Percentiles rank a stretch among this genome's conserved stretches.
phyloP scores from a whole-genome alignment of 2,329 filamentous ascomycete genomes.

The Epichloe uncinata region DNA sequence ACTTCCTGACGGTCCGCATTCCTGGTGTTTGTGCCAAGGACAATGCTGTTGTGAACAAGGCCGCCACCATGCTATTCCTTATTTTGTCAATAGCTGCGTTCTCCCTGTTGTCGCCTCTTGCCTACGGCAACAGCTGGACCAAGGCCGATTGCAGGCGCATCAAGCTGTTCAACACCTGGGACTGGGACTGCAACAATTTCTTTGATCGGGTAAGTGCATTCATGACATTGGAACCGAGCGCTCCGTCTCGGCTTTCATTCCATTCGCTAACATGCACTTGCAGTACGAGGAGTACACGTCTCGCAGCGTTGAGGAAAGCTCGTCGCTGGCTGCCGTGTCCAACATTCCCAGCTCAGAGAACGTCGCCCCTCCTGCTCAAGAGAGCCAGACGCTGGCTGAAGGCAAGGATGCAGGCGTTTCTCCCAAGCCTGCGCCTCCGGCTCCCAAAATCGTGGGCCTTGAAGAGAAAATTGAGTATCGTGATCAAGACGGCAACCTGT shows the following conservation, averaged over 20 bases:
- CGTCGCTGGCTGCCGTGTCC: conserved; percentile 18
- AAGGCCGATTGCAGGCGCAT: conserved; percentile 72
- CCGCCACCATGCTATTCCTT: conserved; percentile 62
- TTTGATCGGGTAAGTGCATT: conserved; percentile 62
- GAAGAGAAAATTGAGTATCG: conserved; percentile 89
- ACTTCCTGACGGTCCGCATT: conserved; percentile 69
- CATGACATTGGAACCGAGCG: not conserved
- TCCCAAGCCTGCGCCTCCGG: conserved; percentile 35
- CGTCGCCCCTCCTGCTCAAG: conserved; percentile 4
- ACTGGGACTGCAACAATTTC: conserved; percentile 97
- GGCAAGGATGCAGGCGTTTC: conserved; percentile 24
- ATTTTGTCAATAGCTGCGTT: conserved; percentile 64
- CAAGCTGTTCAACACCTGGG: conserved; percentile 83
- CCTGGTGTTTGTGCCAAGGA: conserved; percentile 52
- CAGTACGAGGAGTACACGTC: conserved; percentile 8
- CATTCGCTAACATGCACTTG: conserved; percentile 7
- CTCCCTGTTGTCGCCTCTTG: conserved; percentile 71
- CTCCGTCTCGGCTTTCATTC: not conserved
- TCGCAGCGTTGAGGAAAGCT: conserved; percentile 8
- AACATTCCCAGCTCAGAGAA: conserved; percentile 14
- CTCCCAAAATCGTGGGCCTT: conserved; percentile 35
- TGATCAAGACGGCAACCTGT: conserved; percentile 63
- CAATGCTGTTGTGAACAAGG: conserved; percentile 56
- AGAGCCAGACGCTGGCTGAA: not conserved
- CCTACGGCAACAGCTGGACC: conserved; percentile 92